Evolutionary conservation across 2,329 filamentous ascomycete genomes (phyloP).

Genomic region (Penicillium griseofulvum): DNA sequence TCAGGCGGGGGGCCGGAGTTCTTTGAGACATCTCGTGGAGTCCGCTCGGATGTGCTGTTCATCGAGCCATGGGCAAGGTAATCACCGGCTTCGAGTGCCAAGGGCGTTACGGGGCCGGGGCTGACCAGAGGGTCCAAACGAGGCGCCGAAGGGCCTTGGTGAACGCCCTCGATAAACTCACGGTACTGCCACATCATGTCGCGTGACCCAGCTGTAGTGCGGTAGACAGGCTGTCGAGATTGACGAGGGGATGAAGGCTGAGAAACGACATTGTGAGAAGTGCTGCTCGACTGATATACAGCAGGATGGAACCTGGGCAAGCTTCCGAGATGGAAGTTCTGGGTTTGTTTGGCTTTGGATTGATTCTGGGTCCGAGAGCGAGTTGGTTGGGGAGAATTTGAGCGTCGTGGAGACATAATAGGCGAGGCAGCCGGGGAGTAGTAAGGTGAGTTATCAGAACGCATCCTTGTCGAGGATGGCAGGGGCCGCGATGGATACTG

Average conservation of each 20-base stretch:
- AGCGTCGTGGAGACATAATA: slow-evolving; percentile 34
- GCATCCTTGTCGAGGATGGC: slow-evolving; percentile 26
- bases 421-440: slow-evolving; percentile 32
- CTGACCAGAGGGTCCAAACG: slow-evolving; percentile 46
- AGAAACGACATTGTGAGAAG: slow-evolving; percentile 19
- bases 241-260: slow-evolving; percentile 37
- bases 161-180: slow-evolving; percentile 41
- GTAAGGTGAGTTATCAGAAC: slow-evolving; percentile 33
- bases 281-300: slow-evolving; percentile 39
- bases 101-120: slow-evolving; percentile 47
- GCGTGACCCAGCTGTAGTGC: slow-evolving; percentile 35
- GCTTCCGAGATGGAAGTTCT: slow-evolving; percentile 39
- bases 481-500: slow-evolving; percentile 10
- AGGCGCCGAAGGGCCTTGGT: slow-evolving; percentile 43
- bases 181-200: slow-evolving; percentile 43
- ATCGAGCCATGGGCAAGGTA: slow-evolving; percentile 40
- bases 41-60: slow-evolving; percentile 16
- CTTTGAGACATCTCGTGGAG: slow-evolving; percentile 18
- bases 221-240: slow-evolving; percentile 32
- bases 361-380: slow-evolving; percentile 32
- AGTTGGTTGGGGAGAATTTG: slow-evolving; percentile 37
- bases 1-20: slow-evolving; percentile 31
- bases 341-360: slow-evolving; percentile 39
- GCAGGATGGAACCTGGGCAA: slow-evolving; percentile 49
- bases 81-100: slow-evolving; percentile 42